Conservation (phyloP, 2,329 filamentous ascomycete species). For the Ceratocystis eucalypticola region DNA sequence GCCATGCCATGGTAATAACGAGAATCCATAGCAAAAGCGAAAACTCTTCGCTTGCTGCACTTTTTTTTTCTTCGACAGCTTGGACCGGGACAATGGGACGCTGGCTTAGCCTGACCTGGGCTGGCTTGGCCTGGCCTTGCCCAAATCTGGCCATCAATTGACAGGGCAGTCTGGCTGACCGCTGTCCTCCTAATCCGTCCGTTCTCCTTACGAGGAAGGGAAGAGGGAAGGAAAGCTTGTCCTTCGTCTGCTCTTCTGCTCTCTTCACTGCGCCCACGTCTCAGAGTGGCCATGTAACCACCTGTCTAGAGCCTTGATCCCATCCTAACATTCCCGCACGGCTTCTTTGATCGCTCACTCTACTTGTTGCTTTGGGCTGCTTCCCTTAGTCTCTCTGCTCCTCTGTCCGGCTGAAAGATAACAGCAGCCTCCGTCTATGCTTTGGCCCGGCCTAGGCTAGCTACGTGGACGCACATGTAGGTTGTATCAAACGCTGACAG, state of each 20-base stretch:
- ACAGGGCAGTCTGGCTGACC: neutral
- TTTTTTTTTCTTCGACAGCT: neutral
- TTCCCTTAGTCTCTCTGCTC: neutral
- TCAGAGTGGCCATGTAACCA: neutral
- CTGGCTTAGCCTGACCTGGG: neutral
- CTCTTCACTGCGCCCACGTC: neutral
- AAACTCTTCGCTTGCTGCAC: neutral
- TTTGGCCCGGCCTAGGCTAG: no score
- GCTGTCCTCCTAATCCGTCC: neutral
- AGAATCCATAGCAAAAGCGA: neutral
- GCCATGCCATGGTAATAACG: neutral
- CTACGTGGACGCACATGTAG: no score
- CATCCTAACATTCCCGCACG: neutral
- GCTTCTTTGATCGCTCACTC: neutral
- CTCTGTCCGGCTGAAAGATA: neutral
- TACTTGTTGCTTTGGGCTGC: neutral
- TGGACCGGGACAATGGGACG: conserved; percentile 1
- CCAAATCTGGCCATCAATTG: neutral
- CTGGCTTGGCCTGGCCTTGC: neutral
- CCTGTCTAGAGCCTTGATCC: neutral
- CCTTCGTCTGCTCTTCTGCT: neutral
- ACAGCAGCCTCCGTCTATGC: neutral
- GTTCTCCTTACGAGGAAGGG: no score
- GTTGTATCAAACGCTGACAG: neutral
- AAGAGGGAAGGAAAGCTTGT: neutral